Evolutionary conservation across 2,329 filamentous ascomycete genomes (phyloP).

Genomic region (Colletotrichum sp.): DNA sequence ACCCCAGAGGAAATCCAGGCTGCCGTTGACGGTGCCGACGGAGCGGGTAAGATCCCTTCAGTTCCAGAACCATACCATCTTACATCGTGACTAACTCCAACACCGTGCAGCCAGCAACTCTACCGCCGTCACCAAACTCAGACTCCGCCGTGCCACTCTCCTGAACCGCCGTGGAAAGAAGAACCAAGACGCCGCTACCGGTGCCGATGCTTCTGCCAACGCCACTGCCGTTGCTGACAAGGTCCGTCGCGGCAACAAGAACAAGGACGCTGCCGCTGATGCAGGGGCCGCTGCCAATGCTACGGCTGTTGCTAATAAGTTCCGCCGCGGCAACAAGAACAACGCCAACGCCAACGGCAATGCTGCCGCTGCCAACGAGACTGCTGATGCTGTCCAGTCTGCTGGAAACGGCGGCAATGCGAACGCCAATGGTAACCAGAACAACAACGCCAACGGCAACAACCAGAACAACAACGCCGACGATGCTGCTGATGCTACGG

Average conservation of each 20-base stretch:
- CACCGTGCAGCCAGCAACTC: background rate
- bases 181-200: background rate
- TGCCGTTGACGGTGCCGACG: constrained; percentile 43
- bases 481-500: constrained; percentile 34
- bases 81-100: background rate
- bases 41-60: background rate
- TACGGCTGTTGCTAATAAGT: background rate
- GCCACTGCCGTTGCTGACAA: background rate
- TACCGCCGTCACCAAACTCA: background rate
- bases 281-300: background rate
- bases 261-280: background rate
- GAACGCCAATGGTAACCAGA: constrained; percentile 20
- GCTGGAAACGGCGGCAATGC: background rate
- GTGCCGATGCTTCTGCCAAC: background rate
- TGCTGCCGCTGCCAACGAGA: constrained; percentile 1
- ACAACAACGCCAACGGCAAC: constrained; percentile 45
- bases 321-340: background rate
- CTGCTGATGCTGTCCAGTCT: background rate
- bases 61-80: too few species aligned
- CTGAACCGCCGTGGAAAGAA: background rate
- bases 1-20: constrained; percentile 54
- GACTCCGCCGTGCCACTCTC: background rate
- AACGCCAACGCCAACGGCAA: background rate
- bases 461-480: constrained; percentile 33
- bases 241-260: background rate